Percentiles rank a stretch among this genome's conserved stretches.
Conservation (phyloP, 306 rosid genomes). For the Castanopsis chinensis region DNA sequence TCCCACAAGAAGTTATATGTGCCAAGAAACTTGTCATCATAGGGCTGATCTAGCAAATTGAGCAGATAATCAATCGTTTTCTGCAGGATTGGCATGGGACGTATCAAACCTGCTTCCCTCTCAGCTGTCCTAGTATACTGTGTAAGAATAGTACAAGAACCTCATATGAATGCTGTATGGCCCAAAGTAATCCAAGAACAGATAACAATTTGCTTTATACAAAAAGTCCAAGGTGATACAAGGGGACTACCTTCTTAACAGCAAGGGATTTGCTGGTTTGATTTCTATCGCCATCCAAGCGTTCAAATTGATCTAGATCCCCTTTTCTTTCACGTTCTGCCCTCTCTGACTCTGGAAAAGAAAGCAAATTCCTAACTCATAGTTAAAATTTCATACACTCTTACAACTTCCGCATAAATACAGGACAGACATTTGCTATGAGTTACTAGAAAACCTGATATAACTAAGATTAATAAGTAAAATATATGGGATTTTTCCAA, state of each 20-base stretch:
- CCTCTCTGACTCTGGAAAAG: slow-evolving; percentile 81
- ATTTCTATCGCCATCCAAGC: slow-evolving; percentile 94
- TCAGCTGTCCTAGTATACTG: slow-evolving; percentile 99
- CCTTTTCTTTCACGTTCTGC: slow-evolving; percentile 96
- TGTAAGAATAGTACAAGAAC: slow-evolving; percentile 11
- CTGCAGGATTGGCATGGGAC: slow-evolving; percentile 86
- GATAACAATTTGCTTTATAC: not conserved
- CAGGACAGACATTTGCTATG: slow-evolving; percentile 8
- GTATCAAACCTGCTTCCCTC: slow-evolving; percentile 88
- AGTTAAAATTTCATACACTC: not conserved
- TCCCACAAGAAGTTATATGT: slow-evolving; percentile 94
- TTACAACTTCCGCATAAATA: slow-evolving; percentile 3
- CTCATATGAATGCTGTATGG: slow-evolving; percentile 11
- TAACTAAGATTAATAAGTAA: slow-evolving; percentile 3
- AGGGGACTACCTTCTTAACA: slow-evolving; percentile 75
- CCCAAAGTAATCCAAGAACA: not conserved
- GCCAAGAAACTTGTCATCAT: slow-evolving; percentile 76
- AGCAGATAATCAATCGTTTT: slow-evolving; percentile 76
- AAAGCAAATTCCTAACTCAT: slow-evolving; percentile 5
- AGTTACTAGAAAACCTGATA: slow-evolving; percentile 14
- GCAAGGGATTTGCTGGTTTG: slow-evolving; percentile 79
- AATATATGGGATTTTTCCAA: not conserved
- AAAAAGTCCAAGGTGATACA: slow-evolving; percentile 12
- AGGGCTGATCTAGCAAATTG: slow-evolving; percentile 73
- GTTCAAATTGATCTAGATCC: slow-evolving; percentile 91